Evolutionary conservation across 306 rosid genomes (phyloP).

Genomic region (Trichosanthes truncata): DNA sequence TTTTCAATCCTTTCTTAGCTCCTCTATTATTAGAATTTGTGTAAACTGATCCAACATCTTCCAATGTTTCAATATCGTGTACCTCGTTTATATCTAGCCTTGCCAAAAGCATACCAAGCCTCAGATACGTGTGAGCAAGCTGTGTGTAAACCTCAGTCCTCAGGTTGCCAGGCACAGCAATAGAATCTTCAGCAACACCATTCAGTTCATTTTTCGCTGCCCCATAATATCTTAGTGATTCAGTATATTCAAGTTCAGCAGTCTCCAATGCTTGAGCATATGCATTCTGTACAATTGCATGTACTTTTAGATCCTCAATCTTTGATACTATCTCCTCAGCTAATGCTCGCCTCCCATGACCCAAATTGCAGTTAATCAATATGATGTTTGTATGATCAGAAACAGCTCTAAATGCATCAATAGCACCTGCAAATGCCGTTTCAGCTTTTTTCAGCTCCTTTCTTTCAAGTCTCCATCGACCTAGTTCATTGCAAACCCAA

Average conservation of each 20-base stretch:
- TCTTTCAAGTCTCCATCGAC: slow-evolving; percentile 66
- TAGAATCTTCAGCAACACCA: slow-evolving; percentile 32
- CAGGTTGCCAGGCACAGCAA: slow-evolving; percentile 35
- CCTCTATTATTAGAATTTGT: slow-evolving; percentile 29
- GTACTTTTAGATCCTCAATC: slow-evolving; percentile 47
- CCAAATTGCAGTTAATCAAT: slow-evolving; percentile 83
- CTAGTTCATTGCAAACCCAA: slow-evolving; percentile 92
- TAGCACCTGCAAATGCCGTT: slow-evolving; percentile 67
- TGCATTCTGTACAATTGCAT: slow-evolving; percentile 44
- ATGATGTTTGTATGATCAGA: slow-evolving; percentile 82
- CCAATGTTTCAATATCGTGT: slow-evolving; percentile 45
- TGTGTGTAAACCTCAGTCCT: slow-evolving; percentile 78
- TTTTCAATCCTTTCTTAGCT: slow-evolving; percentile 40
- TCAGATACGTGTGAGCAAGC: slow-evolving; percentile 80
- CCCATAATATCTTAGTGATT: slow-evolving; percentile 78
- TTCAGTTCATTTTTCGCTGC: slow-evolving; percentile 74
- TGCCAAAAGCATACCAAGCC: slow-evolving; percentile 94
- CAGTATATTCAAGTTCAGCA: slow-evolving; percentile 70
- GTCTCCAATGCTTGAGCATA: slow-evolving; percentile 63
- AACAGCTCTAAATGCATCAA: slow-evolving; percentile 80
- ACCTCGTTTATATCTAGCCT: slow-evolving; percentile 71
- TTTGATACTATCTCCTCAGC: slow-evolving; percentile 79
- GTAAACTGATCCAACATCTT: slow-evolving; percentile 24
- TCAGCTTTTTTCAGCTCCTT: slow-evolving; percentile 71
- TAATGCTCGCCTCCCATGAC: slow-evolving; percentile 87